Evolutionary conservation across 805 yeast species (phyloP), one percentile per base, ranked within the genome.

Genomic region (Kodamaea sagamina): DNA sequence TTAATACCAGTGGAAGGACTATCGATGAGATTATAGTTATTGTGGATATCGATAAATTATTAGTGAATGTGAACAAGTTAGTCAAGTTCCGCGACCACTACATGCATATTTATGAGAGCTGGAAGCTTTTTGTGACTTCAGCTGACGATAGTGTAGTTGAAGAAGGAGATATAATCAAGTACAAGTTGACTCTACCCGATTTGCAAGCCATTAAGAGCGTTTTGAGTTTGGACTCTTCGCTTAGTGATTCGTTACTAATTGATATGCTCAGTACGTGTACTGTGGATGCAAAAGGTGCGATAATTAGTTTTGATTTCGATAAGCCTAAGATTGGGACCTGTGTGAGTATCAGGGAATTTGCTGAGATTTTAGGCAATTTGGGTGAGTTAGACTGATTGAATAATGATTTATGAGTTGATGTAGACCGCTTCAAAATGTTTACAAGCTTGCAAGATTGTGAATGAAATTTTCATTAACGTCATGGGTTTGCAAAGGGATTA

Each of bases 221-320:
- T 4, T 51, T 70, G 25, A 57, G 55, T 15, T 49, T 69, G n/a
- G 73, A 66, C 24, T 56, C 52, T 16, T 48, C 44, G 22, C 49
- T 69, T 15, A 49, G 59, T 11, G 74, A 69, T 40, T 39, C 61
- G 6, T 50, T 68, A 5, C 54, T 71, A 26, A 71, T 71, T 5
- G 75, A 71, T 42, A 71, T 71, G 76, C 51, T 71, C 8, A 62
- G 73, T 29, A 64, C 72, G 26, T 55, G 67, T 29, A 37, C 59
- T 4, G 54, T 60, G 8, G 63, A 57, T 29, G 44, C 58, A 1
- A 49, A 53, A 7, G 74, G 71, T 1, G 51, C 54, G 5, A 26
- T 61, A 4, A 46, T 58, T 16, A 67, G 61, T 46, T 71, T 60
- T 44, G 61, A 61, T 40, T 55, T 61, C 17, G 50, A 53, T 6